Evolutionary conservation across 805 yeast genomes (phyloP), one percentile per base, ranked within the genome.

Genomic region (Kuraishia ogatae): DNA sequence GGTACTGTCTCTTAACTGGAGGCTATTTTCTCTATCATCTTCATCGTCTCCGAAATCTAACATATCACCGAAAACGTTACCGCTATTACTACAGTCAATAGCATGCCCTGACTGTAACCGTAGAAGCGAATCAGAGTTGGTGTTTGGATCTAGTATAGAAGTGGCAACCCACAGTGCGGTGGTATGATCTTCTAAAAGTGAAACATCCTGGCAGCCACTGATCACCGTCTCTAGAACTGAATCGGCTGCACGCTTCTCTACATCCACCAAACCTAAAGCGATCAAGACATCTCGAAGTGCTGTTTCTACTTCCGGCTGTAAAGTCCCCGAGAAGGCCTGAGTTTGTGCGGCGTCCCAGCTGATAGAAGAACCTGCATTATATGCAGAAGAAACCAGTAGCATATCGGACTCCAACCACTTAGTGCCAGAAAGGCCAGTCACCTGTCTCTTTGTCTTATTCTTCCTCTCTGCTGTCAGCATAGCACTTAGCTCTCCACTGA

Each of bases 271-370:
- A 15, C 43, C 43, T 17, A 35, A 35, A 17, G 43, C 13, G 43
- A 17, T 35, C n/a, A 64, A 26, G 8, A 68, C 26, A 1, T 35
- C 24, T 1, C 48, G 8, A 1, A 69, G 35, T 2, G 56, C 43
- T 1, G 7, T 19, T 52, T 68, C 72, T 5, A 62, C 59, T 3
- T 61, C 60, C 13, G 59, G 51, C 24, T 62, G 63, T 7, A 67
- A 57, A 8, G 65, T 53, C 1, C 59, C 60, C 20, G 56, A 58
- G 56, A 68, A 62, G 2, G 23, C 21, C 8, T 43, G 28, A 17
- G 20, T 17, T 3, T 39, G 20, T 10, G 26, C 13, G 43, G 3
- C 43, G 13, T 35, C n/a, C n/a, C 4, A 13, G 43, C 43, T 15
- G 17, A 35, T 35, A 3, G 17, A 5, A 35, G 43, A 5, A 13